Percentiles rank a stretch among this genome's conserved stretches.
Evolutionary conservation across 106 monocot genomes (phyloP).

Genomic region (Dendrobium huoshanense): DNA sequence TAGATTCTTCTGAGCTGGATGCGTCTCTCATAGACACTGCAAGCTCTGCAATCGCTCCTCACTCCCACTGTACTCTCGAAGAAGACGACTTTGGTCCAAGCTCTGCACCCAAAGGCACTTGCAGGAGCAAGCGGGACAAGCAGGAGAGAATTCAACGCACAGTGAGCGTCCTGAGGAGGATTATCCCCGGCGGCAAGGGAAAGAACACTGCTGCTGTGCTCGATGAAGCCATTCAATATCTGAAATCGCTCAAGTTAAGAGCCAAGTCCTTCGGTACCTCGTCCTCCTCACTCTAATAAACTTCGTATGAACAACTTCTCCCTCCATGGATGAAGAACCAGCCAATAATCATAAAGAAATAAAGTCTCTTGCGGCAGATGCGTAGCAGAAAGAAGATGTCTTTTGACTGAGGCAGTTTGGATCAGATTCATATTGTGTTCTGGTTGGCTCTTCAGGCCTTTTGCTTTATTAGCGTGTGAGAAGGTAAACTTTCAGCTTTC

Average conservation of each 20-base stretch:
- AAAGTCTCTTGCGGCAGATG: too few relatives aligned
- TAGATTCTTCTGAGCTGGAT: constrained; percentile 15
- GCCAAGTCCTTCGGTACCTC: constrained; percentile 14
- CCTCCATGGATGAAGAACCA: background rate
- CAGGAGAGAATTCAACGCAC: constrained; percentile 54
- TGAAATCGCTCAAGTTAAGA: constrained; percentile 52
- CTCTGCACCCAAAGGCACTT: constrained; percentile 6
- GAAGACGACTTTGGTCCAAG: background rate
- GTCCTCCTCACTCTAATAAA: background rate
- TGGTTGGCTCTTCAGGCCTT: too few relatives aligned
- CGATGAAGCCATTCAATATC: constrained; percentile 66
- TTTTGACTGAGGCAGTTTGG: too few relatives aligned
- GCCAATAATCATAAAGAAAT: too few relatives aligned
- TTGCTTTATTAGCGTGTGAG: too few relatives aligned
- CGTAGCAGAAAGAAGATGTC: too few relatives aligned
- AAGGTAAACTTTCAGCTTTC: too few relatives aligned
- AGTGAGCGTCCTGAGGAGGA: constrained; percentile 34
- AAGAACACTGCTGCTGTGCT: constrained; percentile 53
- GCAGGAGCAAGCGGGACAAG: constrained; percentile 16
- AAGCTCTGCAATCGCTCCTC: constrained; percentile 26
- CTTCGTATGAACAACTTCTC: background rate
- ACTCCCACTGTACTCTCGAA: background rate
- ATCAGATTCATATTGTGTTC: too few relatives aligned
- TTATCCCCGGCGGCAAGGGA: constrained; percentile 56
- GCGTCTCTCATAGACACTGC: constrained; percentile 56